Evolutionary conservation across 345 rosid species (phyloP), one percentile per base, ranked within the genome.

Genomic region (Rhizophora mangle): DNA sequence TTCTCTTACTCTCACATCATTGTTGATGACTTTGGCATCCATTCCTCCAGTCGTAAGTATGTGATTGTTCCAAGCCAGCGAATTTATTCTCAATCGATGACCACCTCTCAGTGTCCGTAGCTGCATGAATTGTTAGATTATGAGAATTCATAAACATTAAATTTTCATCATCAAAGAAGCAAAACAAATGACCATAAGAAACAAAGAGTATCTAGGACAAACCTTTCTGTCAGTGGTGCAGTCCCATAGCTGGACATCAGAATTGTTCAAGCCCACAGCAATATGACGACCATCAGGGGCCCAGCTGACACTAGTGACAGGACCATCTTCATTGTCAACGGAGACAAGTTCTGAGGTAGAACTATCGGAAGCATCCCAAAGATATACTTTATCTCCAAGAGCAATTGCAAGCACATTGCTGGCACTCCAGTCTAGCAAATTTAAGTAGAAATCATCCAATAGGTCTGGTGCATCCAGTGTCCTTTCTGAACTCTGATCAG

Each of bases 221-320:
- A 76, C 86, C 82, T 70, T 81, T 65, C 59, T 39, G 32, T 78
- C 75, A 51, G 83, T 51, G 62, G 75, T 37, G 24, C 65, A 77
- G 71, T 86, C 91, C 85, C 85, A 79, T 29, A 86, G n/a, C 39
- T 81, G 87, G 18, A 86, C 87, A 30, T 83, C 78, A 26, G 84
- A 82, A 71, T 85, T 83, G 69, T 82, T 77, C 54, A 83, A 67
- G 60, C 88, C 88, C 37, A 87, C 22, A 5, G 85, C 91, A 36
- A 87, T 70, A 27, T 68, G 69, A 4, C 72, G 72, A 5, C 87
- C 88, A 72, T 82, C 84, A 3, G 84, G 88, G 37, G 89, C 84
- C 89, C 85, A 85, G 62, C 58, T 82, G 16, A 87, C 82, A 37
- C 86, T 85, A 6, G 92, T 85, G 9, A 87, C 75, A 0, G 86